phyloP scores from a whole-genome alignment of 176 grass and related monocot genomes.

The Cenchrus americanus region DNA sequence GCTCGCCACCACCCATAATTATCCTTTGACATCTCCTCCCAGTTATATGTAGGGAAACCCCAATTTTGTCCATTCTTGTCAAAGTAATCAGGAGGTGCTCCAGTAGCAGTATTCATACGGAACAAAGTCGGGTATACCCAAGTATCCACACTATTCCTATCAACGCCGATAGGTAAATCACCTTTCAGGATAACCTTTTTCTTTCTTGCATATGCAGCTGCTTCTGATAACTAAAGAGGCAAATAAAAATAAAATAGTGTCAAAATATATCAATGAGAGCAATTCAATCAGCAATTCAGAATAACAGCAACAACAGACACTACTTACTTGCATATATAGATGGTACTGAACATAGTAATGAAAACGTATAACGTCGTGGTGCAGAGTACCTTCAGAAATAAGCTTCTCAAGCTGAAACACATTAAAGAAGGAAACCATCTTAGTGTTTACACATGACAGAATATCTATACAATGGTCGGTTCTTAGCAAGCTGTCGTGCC shows the following conservation, averaged over 20 bases:
- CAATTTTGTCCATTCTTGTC: conserved; percentile 99
- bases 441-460: conserved; percentile 16
- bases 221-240: conserved; percentile 73
- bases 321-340: conserved; percentile 97
- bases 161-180: conserved; percentile 99
- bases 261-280: background rate
- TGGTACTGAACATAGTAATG: conserved; percentile 99
- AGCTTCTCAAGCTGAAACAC: conserved; percentile 89
- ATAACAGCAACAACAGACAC: conserved; percentile 22
- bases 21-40: conserved; percentile 99
- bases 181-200: conserved; percentile 96
- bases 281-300: background rate
- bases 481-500: conserved; percentile 15
- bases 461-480: conserved; percentile 17
- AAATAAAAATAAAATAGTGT: conserved; percentile 38
- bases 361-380: conserved; percentile 86
- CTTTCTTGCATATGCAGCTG: conserved; percentile 85
- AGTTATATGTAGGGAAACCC: conserved; percentile 99
- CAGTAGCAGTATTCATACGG: conserved; percentile 98
- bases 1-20: conserved; percentile 98
- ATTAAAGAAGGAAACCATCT: conserved; percentile 33
- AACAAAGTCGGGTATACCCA: conserved; percentile 97
- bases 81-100: conserved; percentile 98
- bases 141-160: conserved; percentile 99
- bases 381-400: conserved; percentile 70